Conservation (phyloP, 2,329 filamentous ascomycete genomes). For the Xylogone sp. region DNA sequence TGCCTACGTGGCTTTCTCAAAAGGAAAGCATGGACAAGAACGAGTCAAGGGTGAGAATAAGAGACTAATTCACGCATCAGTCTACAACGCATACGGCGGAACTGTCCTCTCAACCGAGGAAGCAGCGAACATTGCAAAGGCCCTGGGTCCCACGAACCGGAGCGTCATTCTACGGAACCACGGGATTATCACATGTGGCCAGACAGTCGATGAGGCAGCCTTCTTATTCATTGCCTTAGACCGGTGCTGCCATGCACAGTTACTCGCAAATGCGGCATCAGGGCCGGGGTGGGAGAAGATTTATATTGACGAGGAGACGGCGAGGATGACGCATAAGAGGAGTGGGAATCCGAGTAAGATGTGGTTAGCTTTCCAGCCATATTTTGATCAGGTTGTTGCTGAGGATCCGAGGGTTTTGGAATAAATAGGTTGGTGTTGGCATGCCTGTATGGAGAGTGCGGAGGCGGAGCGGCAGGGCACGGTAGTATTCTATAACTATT, state of each 20-base stretch:
- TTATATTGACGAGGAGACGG: conserved; percentile 92
- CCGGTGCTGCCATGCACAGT: conserved; percentile 35
- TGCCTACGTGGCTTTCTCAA: too few relatives aligned
- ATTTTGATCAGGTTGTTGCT: conserved; percentile 4
- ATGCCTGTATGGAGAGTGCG: too few relatives aligned
- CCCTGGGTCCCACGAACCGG: conserved; percentile 36
- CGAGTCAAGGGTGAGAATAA: too few relatives aligned
- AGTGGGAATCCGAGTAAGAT: conserved; percentile 5
- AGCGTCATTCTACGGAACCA: conserved; percentile 40
- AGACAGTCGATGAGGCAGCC: conserved; percentile 36
- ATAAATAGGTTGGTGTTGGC: too few relatives aligned
- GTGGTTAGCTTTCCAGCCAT: conserved; percentile 5
- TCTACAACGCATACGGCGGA: conserved; percentile 41
- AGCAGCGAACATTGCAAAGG: conserved; percentile 37
- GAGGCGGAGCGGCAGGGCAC: too few relatives aligned
- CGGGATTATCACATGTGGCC: conserved; percentile 37
- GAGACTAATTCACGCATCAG: too few relatives aligned
- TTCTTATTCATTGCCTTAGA: conserved; percentile 39
- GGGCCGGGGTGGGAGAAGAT: conserved; percentile 60
- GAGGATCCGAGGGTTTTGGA: conserved; percentile 2
- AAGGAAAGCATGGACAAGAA: too few relatives aligned
- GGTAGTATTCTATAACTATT: too few relatives aligned
- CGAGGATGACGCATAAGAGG: conserved; percentile 38
- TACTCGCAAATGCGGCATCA: conserved; percentile 58
- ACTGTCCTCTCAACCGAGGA: conserved; percentile 41